phyloP scores from a whole-genome alignment of 2,329 filamentous ascomycete species.

The Aschersonia sp. region DNA sequence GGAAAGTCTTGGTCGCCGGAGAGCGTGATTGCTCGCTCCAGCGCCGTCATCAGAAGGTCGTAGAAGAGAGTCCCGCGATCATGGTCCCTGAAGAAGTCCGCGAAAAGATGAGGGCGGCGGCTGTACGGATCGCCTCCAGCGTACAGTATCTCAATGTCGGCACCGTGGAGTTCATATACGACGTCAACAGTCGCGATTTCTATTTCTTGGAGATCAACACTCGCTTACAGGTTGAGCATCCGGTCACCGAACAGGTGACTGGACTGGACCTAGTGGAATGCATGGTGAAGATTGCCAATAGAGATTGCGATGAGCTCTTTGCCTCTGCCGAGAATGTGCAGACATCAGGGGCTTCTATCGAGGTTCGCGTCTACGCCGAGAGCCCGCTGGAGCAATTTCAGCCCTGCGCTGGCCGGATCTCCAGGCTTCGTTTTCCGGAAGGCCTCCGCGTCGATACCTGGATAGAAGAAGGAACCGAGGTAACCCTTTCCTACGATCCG shows the following conservation, averaged over 20 bases:
- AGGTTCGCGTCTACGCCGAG: slow-evolving; percentile 26
- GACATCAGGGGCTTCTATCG: slow-evolving; percentile 13
- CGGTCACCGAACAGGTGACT: slow-evolving; percentile 57
- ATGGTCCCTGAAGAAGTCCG: slow-evolving; percentile 17
- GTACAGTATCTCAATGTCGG: slow-evolving; percentile 26
- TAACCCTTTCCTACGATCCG: slow-evolving; percentile 63
- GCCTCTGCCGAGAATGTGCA: no score
- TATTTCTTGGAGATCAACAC: slow-evolving; percentile 36
- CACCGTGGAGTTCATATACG: slow-evolving; percentile 30
- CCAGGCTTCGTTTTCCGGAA: slow-evolving; percentile 39
- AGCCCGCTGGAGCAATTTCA: slow-evolving; percentile 43
- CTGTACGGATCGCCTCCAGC: slow-evolving; percentile 18
- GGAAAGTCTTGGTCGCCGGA: slow-evolving; percentile 22
- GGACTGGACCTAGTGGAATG: slow-evolving; percentile 55
- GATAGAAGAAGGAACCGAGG: slow-evolving; percentile 52
- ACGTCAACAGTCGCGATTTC: slow-evolving; percentile 19
- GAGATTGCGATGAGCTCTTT: background rate
- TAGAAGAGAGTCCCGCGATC: slow-evolving; percentile 29
- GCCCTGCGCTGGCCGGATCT: slow-evolving; percentile 43
- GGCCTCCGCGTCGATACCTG: slow-evolving; percentile 47
- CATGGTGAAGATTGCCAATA: slow-evolving; percentile 20
- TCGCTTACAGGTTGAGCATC: slow-evolving; percentile 33
- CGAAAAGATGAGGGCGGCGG: slow-evolving; percentile 19
- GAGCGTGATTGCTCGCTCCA: slow-evolving; percentile 38
- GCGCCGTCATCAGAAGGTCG: slow-evolving; percentile 33